Conservation (phyloP, 768 basidiomycete genomes). For the Calocybe cyanea region DNA sequence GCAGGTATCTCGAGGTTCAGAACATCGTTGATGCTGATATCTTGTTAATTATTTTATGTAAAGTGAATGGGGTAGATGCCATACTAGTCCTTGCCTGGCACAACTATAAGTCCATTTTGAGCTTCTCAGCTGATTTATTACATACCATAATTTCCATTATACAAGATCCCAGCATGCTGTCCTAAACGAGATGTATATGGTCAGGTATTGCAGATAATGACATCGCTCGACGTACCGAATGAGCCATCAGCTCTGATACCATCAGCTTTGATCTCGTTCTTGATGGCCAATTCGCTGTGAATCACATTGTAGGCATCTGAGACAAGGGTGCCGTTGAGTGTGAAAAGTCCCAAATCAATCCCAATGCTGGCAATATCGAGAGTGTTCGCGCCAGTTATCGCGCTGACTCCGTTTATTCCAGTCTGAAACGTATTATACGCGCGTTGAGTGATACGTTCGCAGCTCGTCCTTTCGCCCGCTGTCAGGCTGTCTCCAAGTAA, state of each 20-base stretch:
- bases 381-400: slow-evolving; percentile 60
- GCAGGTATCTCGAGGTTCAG: slow-evolving; percentile 61
- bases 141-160: slow-evolving; percentile 69
- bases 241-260: slow-evolving; percentile 56
- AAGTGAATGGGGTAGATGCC: slow-evolving; percentile 6
- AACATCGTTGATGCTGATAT: slow-evolving; percentile 51
- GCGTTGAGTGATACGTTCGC: slow-evolving; percentile 46
- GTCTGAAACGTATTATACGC: slow-evolving; percentile 35
- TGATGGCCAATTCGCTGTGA: slow-evolving; percentile 50
- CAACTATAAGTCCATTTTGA: neutral
- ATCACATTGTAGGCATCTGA: slow-evolving; percentile 46
- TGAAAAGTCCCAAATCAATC: slow-evolving; percentile 45
- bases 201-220: neutral
- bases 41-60: neutral
- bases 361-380: slow-evolving; percentile 64
- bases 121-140: neutral
- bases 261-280: slow-evolving; percentile 46
- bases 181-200: slow-evolving; percentile 19
- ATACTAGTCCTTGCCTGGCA: slow-evolving; percentile 41
- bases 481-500: slow-evolving; percentile 48
- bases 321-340: slow-evolving; percentile 40
- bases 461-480: slow-evolving; percentile 36
- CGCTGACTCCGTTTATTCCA: slow-evolving; percentile 36
- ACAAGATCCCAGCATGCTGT: slow-evolving; percentile 62
- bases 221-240: slow-evolving; percentile 30